Conservation (phyloP, 345 rosid species). For the Passiflora organensis region DNA sequence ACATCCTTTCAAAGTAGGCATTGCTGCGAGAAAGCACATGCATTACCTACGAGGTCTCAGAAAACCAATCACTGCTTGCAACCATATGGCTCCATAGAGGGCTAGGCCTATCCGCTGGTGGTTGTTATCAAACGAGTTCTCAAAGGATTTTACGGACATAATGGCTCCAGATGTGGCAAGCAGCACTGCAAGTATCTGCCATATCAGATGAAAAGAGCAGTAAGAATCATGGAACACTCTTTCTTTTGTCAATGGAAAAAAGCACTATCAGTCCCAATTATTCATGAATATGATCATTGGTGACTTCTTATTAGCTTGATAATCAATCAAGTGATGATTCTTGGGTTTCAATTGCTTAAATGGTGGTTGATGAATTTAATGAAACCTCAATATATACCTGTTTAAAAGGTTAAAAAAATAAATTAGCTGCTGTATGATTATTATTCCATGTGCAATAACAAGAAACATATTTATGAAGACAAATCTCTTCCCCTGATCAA, state of each 20-base stretch:
- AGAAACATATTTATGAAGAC: not conserved
- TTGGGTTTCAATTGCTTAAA: not conserved
- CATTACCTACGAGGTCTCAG: slow-evolving; percentile 40
- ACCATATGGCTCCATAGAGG: slow-evolving; percentile 51
- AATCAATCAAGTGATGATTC: not conserved
- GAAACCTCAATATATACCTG: not conserved
- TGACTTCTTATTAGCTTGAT: not conserved
- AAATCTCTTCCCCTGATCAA: not conserved
- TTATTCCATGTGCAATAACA: not conserved
- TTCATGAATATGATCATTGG: not conserved
- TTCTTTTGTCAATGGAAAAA: too few relatives aligned
- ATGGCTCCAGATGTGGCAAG: slow-evolving; percentile 55
- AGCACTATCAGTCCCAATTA: too few relatives aligned
- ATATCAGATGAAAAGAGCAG: not conserved
- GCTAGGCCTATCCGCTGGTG: slow-evolving; percentile 61
- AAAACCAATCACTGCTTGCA: slow-evolving; percentile 52
- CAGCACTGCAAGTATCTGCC: slow-evolving; percentile 43
- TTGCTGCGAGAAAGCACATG: not conserved
- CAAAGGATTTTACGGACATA: slow-evolving; percentile 48
- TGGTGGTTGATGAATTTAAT: not conserved
- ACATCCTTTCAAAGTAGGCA: not conserved
- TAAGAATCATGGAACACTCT: too few relatives aligned
- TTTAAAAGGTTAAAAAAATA: not conserved
- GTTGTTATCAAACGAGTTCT: slow-evolving; percentile 54
- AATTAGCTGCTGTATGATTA: slow-evolving; percentile 3